phyloP scores from a whole-genome alignment of 768 basidiomycete genomes.

The Russula sp. region DNA sequence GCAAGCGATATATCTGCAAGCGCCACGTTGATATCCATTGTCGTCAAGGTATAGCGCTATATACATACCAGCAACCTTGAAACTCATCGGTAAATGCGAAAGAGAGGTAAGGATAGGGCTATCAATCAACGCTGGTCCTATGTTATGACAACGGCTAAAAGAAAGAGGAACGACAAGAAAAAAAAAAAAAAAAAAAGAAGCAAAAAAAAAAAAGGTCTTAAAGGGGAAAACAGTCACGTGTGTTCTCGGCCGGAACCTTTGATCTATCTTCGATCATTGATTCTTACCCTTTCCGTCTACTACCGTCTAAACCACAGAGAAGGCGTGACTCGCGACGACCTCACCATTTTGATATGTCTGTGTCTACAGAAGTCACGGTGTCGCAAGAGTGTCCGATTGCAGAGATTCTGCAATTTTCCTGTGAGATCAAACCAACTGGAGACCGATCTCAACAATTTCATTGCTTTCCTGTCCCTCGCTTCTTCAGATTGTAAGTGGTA shows the following conservation, averaged over 20 bases:
- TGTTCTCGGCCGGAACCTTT: not conserved
- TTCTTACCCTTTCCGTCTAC: no score
- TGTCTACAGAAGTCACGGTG: not conserved
- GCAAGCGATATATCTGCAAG: conserved; percentile 85
- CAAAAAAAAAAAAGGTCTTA: not conserved
- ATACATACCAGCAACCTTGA: conserved; percentile 79
- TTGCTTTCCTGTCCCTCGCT: conserved; percentile 69
- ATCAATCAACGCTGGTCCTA: not conserved
- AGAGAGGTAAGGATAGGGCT: conserved; percentile 22
- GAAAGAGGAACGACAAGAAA: conserved; percentile 24
- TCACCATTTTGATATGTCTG: not conserved
- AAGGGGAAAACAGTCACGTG: conserved; percentile 3
- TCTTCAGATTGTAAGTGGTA: conserved; percentile 60
- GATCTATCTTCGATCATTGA: not conserved
- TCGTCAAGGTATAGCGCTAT: not conserved
- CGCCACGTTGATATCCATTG: conserved; percentile 15
- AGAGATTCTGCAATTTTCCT: conserved; percentile 70
- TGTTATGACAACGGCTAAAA: conserved; percentile 16
- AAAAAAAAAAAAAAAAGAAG: conserved; percentile 20
- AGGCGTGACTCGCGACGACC: not conserved
- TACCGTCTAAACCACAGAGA: not conserved
- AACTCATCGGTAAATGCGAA: conserved; percentile 50
- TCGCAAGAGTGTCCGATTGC: conserved; percentile 48
- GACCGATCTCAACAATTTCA: conserved; percentile 35
- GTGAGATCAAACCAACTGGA: conserved; percentile 36